Base-by-base conservation (phyloP, 73 alveolate species). In the Stentor coeruleus region DNA sequence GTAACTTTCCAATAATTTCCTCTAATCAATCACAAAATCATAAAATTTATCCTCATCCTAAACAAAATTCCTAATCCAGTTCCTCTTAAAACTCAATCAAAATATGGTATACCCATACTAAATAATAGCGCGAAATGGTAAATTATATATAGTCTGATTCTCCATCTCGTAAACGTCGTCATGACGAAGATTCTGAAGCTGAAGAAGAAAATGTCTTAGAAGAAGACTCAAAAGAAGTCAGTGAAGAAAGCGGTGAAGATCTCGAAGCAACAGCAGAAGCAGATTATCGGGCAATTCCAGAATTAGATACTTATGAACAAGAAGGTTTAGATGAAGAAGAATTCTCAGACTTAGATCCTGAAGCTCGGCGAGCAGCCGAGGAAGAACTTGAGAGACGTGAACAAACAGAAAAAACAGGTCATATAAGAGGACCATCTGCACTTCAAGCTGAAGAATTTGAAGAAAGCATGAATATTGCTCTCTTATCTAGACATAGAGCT, bases 281-380 rank as follows among this genome's bases (percentile, higher is more conserved):
- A 2, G 99, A 96, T 84, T 97, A 97, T 85, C 88, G 91, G 60
- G 84, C 92, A n/a, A 93, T 92, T 35, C 94, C 92, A 36, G 96
- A 91, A 80, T 89, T 95, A 59, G 99, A 97, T 83, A 77, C 89
- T 73, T 97, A 94, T 84, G 99, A 97, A 73, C 82, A 79, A 35
- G 98, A 89, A 15, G 99, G 98, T 31, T 37, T 97, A 49, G 98
- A 91, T 76, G 98, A 95, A 4, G 93, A 85, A 30, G 92, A 87
- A 14, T 90, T 91, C 76, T 93, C 89, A 28, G 90, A 88, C 33
- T 77, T 94, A 85, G 90, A 94, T 58, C 82, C 86, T n/a, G 98
- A 97, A 38, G 94, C 87, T 74, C 94, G 97, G 73, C 86, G 95
- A 87, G 88, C 87, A 76, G 99, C 91, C 0, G 99, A 97, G 26